Percentiles rank a stretch among this genome's conserved stretches.
phyloP scores from a whole-genome alignment of 208 protist genomes.

The Blechomonas ayalai region DNA sequence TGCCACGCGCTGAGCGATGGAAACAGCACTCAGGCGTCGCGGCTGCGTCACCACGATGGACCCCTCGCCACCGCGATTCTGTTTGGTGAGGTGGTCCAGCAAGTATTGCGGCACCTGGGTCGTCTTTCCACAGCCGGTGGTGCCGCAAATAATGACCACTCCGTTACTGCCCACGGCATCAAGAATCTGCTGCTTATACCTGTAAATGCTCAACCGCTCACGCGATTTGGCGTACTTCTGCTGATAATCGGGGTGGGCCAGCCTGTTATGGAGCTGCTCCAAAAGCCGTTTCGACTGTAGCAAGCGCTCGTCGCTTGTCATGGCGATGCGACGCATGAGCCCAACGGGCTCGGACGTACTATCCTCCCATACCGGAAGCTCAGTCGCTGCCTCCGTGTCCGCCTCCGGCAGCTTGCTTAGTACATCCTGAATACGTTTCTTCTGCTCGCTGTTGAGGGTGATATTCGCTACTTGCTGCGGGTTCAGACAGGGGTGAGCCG shows the following conservation, averaged over 20 bases:
- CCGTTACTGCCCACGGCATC: slow-evolving; percentile 51
- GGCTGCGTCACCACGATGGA: slow-evolving; percentile 96
- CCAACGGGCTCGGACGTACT: slow-evolving; percentile 4
- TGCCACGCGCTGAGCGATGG: slow-evolving; percentile 97
- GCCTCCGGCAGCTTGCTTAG: neutral
- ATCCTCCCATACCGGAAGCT: slow-evolving; percentile 4
- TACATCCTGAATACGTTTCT: slow-evolving; percentile 17
- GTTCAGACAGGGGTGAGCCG: slow-evolving; percentile 17
- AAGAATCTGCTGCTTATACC: slow-evolving; percentile 64
- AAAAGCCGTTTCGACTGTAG: slow-evolving; percentile 43
- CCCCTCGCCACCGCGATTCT: slow-evolving; percentile 47
- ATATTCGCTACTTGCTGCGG: slow-evolving; percentile 30
- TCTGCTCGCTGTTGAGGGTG: slow-evolving; percentile 13
- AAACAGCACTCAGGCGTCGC: slow-evolving; percentile 96
- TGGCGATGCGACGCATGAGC: slow-evolving; percentile 11
- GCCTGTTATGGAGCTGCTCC: slow-evolving; percentile 20
- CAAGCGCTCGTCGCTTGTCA: slow-evolving; percentile 12
- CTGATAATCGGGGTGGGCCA: slow-evolving; percentile 52
- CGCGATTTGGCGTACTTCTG: slow-evolving; percentile 57
- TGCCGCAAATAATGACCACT: slow-evolving; percentile 92
- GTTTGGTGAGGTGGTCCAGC: slow-evolving; percentile 71
- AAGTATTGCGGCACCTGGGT: slow-evolving; percentile 97
- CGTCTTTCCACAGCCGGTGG: slow-evolving; percentile 96
- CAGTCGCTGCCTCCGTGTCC: neutral
- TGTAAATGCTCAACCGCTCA: slow-evolving; percentile 57